These are phyloP conservation scores for Rhizopus stolonifer DNA, from an alignment of 371 early-diverging fungal species.

Conservation along the genomic window DNA sequence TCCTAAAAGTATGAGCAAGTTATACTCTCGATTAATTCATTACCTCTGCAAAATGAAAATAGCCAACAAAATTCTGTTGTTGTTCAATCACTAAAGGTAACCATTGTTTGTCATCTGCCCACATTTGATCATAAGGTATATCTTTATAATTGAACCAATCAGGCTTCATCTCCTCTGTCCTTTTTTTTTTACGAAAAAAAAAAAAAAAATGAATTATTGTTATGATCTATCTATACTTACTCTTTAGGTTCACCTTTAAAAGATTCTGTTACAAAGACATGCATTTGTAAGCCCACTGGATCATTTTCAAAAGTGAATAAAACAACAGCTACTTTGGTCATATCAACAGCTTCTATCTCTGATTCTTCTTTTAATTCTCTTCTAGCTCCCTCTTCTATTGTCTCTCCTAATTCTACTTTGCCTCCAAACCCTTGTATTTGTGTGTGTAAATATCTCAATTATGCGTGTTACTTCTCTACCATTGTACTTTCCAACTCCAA, in stretches of 20 bases:
- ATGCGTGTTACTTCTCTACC: constrained; percentile 30
- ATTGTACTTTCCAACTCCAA: constrained; percentile 67
- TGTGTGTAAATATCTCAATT: neutral
- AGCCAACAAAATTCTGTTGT: constrained; percentile 26
- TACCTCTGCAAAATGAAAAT: constrained; percentile 43
- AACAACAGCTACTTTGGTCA: constrained; percentile 55
- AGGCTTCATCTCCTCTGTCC: constrained; percentile 66
- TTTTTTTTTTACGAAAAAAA: neutral
- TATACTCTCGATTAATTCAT: neutral
- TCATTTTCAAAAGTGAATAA: constrained; percentile 59
- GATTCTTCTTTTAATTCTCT: constrained; percentile 68
- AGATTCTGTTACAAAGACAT: constrained; percentile 48
- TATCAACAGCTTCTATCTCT: constrained; percentile 43
- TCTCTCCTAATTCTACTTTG: constrained; percentile 69
- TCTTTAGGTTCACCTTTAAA: constrained; percentile 57
- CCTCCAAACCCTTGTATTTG: constrained; percentile 62
- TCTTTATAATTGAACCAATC: constrained; percentile 54
- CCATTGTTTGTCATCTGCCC: constrained; percentile 59
- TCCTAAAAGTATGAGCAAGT: constrained; percentile 13
- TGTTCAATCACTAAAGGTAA: constrained; percentile 35
- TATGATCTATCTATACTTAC: constrained; percentile 30
- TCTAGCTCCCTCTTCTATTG: constrained; percentile 57
- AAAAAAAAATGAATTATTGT: no score
- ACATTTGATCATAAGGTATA: constrained; percentile 57
- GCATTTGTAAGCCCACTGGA: constrained; percentile 54